Conservation (phyloP, 1,139 yeast species). For the Geotrichum siamense region DNA sequence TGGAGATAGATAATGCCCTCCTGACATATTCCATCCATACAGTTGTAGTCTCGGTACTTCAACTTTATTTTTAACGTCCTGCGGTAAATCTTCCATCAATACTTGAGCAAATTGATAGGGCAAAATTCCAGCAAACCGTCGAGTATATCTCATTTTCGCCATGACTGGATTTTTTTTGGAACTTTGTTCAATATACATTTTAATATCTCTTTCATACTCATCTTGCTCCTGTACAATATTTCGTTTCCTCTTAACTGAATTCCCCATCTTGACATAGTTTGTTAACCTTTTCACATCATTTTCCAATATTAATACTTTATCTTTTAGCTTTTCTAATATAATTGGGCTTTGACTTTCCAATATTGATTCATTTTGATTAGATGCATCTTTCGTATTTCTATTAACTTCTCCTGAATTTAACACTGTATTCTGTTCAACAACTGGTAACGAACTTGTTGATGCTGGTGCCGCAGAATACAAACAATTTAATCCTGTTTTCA, state of each 20-base stretch:
- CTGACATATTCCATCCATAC: conserved; percentile 65
- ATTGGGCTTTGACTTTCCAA: conserved; percentile 11
- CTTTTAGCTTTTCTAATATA: conserved; percentile 12
- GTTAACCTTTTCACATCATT: conserved; percentile 11
- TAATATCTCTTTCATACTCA: not conserved
- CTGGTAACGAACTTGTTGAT: not conserved
- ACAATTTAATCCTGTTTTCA: conserved; percentile 42
- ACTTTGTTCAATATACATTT: conserved; percentile 1
- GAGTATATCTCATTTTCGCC: conserved; percentile 14
- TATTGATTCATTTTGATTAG: conserved; percentile 6
- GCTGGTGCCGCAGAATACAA: conserved; percentile 22
- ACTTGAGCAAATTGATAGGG: conserved; percentile 16
- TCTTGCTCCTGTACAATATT: not conserved
- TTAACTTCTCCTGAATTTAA: conserved; percentile 4
- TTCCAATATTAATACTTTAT: conserved; percentile 13
- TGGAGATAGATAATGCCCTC: conserved; percentile 44
- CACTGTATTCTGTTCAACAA: conserved; percentile 3
- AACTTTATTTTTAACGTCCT: conserved; percentile 37
- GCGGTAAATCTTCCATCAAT: conserved; percentile 14
- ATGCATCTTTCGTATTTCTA: conserved; percentile 10
- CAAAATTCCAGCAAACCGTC: conserved; percentile 14
- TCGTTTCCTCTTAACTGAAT: not conserved
- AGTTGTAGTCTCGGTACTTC: conserved; percentile 50
- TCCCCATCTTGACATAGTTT: conserved; percentile 9
- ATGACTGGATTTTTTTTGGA: not conserved